Evolutionary conservation across 352 stramenopile species (phyloP).

Genomic region (Pythium phragmitis): DNA sequence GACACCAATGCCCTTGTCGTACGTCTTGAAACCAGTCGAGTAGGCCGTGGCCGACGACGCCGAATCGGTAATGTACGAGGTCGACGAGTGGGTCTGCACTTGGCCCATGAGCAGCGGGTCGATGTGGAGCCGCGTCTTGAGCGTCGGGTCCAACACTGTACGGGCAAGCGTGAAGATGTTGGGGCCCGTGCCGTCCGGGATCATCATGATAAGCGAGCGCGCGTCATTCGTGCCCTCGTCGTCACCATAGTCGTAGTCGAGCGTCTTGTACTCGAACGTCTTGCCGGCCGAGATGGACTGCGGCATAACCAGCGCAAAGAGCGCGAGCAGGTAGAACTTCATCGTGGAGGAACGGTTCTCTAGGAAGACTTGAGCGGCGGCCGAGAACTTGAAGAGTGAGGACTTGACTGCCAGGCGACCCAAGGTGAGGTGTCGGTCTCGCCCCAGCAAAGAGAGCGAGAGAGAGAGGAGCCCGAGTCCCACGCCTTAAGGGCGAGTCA

Average conservation of each 20-base stretch:
- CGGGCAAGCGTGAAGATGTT: slow-evolving; percentile 64
- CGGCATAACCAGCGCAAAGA: slow-evolving; percentile 31
- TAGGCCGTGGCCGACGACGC: slow-evolving; percentile 55
- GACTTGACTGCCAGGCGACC: neutral
- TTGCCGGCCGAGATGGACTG: slow-evolving; percentile 22
- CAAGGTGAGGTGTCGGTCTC: neutral
- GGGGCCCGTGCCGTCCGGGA: slow-evolving; percentile 60
- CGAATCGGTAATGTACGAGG: slow-evolving; percentile 68
- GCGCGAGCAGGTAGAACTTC: slow-evolving; percentile 35
- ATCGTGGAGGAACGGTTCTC: slow-evolving; percentile 23
- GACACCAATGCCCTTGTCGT: slow-evolving; percentile 54
- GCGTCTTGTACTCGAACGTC: slow-evolving; percentile 60
- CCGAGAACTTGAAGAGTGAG: slow-evolving; percentile 25
- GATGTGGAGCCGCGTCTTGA: slow-evolving; percentile 59
- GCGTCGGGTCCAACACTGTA: slow-evolving; percentile 50
- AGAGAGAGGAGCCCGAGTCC: no score
- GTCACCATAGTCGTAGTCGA: slow-evolving; percentile 59
- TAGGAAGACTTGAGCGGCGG: slow-evolving; percentile 11
- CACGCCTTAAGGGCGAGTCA: no score
- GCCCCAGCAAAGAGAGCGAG: no score
- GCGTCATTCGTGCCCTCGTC: slow-evolving; percentile 44
- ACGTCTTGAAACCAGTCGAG: slow-evolving; percentile 65
- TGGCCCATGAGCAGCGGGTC: slow-evolving; percentile 54
- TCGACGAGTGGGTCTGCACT: slow-evolving; percentile 63
- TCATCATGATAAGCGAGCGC: slow-evolving; percentile 74